Evolutionary conservation across 192 early-diverging fungal species (phyloP), one percentile per base, ranked within the genome.

Genomic region (Dispira parvispora): DNA sequence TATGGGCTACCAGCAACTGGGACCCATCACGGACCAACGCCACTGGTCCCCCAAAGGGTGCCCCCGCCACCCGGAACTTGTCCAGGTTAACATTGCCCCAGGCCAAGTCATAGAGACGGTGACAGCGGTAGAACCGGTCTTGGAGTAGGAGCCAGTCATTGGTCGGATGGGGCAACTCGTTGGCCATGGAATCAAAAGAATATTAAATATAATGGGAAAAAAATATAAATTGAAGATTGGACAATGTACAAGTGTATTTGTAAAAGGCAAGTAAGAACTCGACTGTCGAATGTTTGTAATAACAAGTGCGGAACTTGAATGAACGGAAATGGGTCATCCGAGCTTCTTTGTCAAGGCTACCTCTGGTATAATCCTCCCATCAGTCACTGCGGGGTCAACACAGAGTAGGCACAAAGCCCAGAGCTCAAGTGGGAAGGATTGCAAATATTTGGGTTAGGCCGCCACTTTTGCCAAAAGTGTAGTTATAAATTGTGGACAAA

Each of bases 11-110:
- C 2, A 91, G 63, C 14, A 96, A 74, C 67, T 91, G 88, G 45
- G 80, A 78, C 69, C 95, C 92, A 64, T 96, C 89, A 28, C 94
- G 81, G n/a, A 96, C 83, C 71, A 96, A 79, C 8, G 96, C 96
- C 27, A 93, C 18, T 16, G 96, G 96, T 11, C 96, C 96, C 28
- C 90, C 96, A 78, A 86, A 92, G 5, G 89, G 85, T 23, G 92
- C 87, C 2, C 80, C 87, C 0, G 92, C 88, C 16, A 92, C 80
- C 58, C 88, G 76, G 68, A 79, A 89, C 62, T 88, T 88, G 11
- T 81, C 81, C 28, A 98, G 72, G 68, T 96, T 89, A 8, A 92
- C 73, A n/a, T 84, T 82, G 28, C 84, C 84, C 96, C 94, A 96
- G 54, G 82, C 69, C 84, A 96, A 82, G 18, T 84, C 67, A 67